Percentiles rank a stretch among this genome's conserved stretches.
Evolutionary conservation across 371 early-diverging fungal genomes (phyloP).

Genomic region (Mortierella sp.): DNA sequence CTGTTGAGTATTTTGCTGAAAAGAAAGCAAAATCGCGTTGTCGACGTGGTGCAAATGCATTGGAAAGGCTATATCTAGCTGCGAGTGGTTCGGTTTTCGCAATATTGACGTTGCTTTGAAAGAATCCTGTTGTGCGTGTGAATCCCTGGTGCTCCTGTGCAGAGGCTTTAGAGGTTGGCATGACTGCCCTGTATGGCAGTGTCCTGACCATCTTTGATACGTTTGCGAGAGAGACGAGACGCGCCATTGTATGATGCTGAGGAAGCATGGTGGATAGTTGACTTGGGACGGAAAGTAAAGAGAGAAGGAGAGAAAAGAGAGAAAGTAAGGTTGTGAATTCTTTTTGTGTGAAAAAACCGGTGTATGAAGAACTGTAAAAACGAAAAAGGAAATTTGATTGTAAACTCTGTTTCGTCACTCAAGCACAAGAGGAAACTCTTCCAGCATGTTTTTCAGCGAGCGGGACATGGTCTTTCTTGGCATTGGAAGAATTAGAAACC

Average conservation of each 20-base stretch:
- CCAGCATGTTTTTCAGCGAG: too few relatives aligned
- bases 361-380: too few relatives aligned
- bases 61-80: constrained; percentile 3
- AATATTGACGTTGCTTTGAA: neutral
- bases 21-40: neutral
- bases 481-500: too few relatives aligned
- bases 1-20: constrained; percentile 2
- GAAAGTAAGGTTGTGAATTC: neutral
- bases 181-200: constrained; percentile 5
- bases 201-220: constrained; percentile 17
- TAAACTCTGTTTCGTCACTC: too few relatives aligned
- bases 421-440: too few relatives aligned
- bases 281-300: neutral
- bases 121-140: constrained; percentile 1
- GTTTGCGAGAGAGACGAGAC: constrained; percentile 15
- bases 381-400: too few relatives aligned
- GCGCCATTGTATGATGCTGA: constrained; percentile 2
- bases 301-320: neutral
- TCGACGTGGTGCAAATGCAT: neutral
- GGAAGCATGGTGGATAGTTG: constrained; percentile 7
- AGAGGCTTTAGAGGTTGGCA: neutral
- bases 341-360: neutral
- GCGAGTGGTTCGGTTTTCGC: constrained; percentile 14
- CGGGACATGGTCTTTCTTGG: too few relatives aligned
- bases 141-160: neutral